A percentile compares a stretch with the other conserved stretches of the same genome.
Conservation (phyloP, 2,329 filamentous ascomycete genomes). For the Exophiala phaeomuriformis region DNA sequence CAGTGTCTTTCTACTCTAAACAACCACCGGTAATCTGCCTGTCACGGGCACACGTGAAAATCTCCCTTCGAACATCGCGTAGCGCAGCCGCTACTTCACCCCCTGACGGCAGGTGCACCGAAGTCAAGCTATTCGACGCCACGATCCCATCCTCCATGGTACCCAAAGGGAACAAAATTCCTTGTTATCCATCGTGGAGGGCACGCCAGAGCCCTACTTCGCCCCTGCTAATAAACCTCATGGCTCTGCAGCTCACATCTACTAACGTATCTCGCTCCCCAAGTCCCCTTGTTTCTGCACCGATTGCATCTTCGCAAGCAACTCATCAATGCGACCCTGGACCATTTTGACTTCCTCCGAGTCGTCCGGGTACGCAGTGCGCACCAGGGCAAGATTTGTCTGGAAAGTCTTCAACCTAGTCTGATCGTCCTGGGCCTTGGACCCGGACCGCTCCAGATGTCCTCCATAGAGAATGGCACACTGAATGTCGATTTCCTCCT, state of each 20-base stretch:
- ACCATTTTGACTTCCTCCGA: slow-evolving; percentile 11
- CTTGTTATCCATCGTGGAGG: too few species aligned
- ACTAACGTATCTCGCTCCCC: background rate
- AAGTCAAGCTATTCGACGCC: background rate
- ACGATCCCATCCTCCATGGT: background rate
- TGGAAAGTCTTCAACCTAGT: background rate
- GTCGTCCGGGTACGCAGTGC: slow-evolving; percentile 3
- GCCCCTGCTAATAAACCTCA: too few species aligned
- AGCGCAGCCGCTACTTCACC: too few species aligned
- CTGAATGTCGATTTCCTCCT: slow-evolving; percentile 12
- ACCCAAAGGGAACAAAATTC: too few species aligned
- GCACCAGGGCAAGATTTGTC: slow-evolving; percentile 5
- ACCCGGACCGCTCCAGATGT: slow-evolving; percentile 12
- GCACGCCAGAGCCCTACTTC: too few species aligned
- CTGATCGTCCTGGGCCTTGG: slow-evolving; percentile 5
- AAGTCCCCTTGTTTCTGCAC: slow-evolving; percentile 20
- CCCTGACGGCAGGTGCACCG: too few species aligned
- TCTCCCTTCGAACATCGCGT: too few species aligned
- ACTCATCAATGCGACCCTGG: background rate
- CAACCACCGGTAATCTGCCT: too few species aligned
- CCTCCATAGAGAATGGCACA: slow-evolving; percentile 15
- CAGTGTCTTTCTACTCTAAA: too few species aligned
- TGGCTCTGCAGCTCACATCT: background rate
- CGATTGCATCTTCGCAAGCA: slow-evolving; percentile 6
- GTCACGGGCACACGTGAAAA: too few species aligned